Percentiles rank a stretch among this genome's conserved stretches.
These are phyloP conservation scores for Verticillium albo-atrum DNA, from an alignment of 2,329 filamentous ascomycete species.

Conservation along the genomic window DNA sequence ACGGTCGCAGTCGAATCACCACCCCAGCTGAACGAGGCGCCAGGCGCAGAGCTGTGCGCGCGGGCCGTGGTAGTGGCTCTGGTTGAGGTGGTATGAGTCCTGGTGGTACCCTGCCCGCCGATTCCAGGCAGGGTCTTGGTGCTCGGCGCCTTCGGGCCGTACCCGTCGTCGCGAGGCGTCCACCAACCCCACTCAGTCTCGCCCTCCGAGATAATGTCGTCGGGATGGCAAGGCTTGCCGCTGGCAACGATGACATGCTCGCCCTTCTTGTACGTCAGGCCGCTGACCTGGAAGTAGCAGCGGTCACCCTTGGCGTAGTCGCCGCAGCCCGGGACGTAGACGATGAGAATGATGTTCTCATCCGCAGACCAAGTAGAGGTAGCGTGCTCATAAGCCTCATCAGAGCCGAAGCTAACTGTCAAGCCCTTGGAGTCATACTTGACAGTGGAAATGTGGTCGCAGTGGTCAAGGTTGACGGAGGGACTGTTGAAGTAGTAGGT, in stretches of 20 bases:
- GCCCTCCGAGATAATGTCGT: constrained; percentile 14
- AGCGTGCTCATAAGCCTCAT: constrained; percentile 17
- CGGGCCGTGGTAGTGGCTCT: not conserved
- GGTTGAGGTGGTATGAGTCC: not conserved
- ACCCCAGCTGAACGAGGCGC: not conserved
- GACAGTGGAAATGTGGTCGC: constrained; percentile 12
- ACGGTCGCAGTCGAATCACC: not conserved
- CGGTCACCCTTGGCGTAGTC: constrained; percentile 18
- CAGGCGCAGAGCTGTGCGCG: not conserved
- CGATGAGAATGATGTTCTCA: constrained; percentile 19
- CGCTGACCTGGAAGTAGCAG: constrained; percentile 22
- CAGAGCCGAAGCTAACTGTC: constrained; percentile 11
- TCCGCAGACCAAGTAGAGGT: constrained; percentile 14
- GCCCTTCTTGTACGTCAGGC: constrained; percentile 10
- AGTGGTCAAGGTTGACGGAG: constrained; percentile 24
- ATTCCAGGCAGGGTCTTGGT: not conserved
- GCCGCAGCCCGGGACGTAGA: constrained; percentile 18
- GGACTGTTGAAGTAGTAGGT: constrained; percentile 20
- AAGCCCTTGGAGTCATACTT: constrained; percentile 6
- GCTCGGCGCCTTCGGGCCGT: not conserved
- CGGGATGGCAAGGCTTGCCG: constrained; percentile 15
- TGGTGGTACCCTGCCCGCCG: not conserved
- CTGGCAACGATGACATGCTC: constrained; percentile 12
- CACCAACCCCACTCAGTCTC: constrained; percentile 21
- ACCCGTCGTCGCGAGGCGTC: constrained; percentile 5